Evolutionary conservation across 1,139 yeast species (phyloP).

Genomic region (Arxiozyma slooffiae): DNA sequence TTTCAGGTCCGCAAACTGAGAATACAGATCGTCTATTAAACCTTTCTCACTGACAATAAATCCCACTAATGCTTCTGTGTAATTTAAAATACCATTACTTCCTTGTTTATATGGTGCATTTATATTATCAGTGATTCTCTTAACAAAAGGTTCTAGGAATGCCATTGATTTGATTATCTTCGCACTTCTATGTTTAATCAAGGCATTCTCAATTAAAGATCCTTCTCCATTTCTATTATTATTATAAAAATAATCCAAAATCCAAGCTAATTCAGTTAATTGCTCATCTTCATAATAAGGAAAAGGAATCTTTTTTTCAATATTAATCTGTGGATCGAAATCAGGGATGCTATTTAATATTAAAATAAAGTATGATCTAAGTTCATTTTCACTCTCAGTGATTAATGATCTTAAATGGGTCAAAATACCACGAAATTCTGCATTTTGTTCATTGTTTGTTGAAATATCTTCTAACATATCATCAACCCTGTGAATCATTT

Average conservation of each 20-base stretch:
- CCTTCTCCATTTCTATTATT: conserved; percentile 23
- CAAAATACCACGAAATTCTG: conserved; percentile 34
- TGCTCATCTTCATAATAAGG: conserved; percentile 34
- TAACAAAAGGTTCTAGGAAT: conserved; percentile 39
- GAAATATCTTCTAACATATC: conserved; percentile 32
- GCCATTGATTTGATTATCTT: conserved; percentile 37
- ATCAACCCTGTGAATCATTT: conserved; percentile 34
- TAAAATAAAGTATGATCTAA: conserved; percentile 31
- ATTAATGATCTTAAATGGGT: conserved; percentile 30
- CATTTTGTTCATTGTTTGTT: conserved; percentile 24
- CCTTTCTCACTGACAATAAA: conserved; percentile 42
- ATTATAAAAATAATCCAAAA: conserved; percentile 40
- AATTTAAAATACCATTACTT: conserved; percentile 48
- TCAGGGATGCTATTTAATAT: conserved; percentile 27
- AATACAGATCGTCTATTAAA: conserved; percentile 35
- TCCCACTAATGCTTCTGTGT: conserved; percentile 44
- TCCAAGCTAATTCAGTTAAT: conserved; percentile 35
- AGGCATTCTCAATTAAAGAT: conserved; percentile 35
- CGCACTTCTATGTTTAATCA: conserved; percentile 40
- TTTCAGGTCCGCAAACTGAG: conserved; percentile 31
- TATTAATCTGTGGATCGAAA: conserved; percentile 35
- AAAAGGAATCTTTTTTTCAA: conserved; percentile 33
- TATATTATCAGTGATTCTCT: conserved; percentile 34
- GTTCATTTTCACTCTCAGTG: conserved; percentile 27
- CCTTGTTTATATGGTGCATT: conserved; percentile 52